A percentile compares a stretch with the other conserved stretches of the same genome.
phyloP scores from a whole-genome alignment of 805 yeast species.

The Barnettozyma vustinii region DNA sequence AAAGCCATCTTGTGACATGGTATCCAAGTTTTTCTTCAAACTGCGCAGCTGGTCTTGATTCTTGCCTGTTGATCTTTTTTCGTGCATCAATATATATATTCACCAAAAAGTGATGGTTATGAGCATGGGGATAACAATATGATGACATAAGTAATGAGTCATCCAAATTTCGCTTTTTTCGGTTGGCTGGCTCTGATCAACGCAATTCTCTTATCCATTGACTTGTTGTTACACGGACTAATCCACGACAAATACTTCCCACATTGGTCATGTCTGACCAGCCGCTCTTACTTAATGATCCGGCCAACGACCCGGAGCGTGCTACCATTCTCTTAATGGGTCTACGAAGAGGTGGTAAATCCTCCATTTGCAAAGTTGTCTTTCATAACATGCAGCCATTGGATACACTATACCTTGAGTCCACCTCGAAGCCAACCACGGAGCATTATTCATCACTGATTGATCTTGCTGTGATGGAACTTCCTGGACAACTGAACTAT shows the following conservation, averaged over 20 bases:
- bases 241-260: background rate
- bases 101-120: no score
- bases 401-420: slow-evolving; percentile 85
- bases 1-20: slow-evolving; percentile 40
- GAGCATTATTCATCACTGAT: slow-evolving; percentile 81
- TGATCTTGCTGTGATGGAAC: slow-evolving; percentile 84
- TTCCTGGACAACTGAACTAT: slow-evolving; percentile 90
- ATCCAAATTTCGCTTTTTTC: background rate
- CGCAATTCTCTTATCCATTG: background rate
- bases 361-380: slow-evolving; percentile 92
- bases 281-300: slow-evolving; percentile 9
- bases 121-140: no score
- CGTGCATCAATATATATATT: no score
- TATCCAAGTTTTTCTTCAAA: background rate
- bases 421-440: slow-evolving; percentile 83
- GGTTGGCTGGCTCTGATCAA: background rate
- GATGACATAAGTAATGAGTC: background rate
- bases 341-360: slow-evolving; percentile 78
- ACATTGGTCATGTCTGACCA: slow-evolving; percentile 5
- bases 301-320: slow-evolving; percentile 45
- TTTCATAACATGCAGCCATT: slow-evolving; percentile 95
- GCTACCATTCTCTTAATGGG: slow-evolving; percentile 91
- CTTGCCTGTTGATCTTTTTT: background rate
- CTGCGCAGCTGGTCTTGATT: no score
- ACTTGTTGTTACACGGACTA: background rate